Conservation (phyloP, 352 stramenopile genomes). For the Chrysophaeum taylorii region DNA sequence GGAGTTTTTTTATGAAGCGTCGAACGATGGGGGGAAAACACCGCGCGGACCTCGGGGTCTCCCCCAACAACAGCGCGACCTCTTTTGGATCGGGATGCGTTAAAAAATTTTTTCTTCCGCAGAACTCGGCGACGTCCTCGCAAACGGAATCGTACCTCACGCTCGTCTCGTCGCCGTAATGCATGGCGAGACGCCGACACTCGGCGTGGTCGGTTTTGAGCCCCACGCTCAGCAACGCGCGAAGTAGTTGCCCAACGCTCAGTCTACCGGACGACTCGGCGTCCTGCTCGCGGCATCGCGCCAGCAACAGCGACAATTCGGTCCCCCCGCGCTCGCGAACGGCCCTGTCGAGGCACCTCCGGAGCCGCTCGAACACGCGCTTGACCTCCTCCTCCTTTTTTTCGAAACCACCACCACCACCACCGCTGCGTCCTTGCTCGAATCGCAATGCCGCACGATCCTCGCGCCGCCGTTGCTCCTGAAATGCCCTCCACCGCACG, state of each 20-base stretch:
- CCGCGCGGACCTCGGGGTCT: background rate
- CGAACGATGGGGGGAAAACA: background rate
- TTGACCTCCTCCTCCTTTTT: background rate
- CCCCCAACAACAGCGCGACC: background rate
- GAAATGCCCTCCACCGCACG: background rate
- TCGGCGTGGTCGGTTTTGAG: background rate
- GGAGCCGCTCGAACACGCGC: background rate
- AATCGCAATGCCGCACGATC: background rate
- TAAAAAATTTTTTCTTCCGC: background rate
- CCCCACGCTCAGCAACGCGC: background rate
- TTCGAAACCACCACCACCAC: no score
- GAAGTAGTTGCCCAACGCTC: background rate
- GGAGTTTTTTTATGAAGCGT: conserved; percentile 2
- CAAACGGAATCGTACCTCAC: background rate
- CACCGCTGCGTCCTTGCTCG: no score
- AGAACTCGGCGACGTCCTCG: conserved; percentile 4
- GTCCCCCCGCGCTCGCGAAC: conserved; percentile 1
- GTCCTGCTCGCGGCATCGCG: background rate
- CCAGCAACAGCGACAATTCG: background rate
- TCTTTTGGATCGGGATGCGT: background rate
- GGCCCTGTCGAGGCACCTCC: background rate
- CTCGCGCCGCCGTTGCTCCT: conserved; percentile 7
- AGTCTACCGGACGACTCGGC: background rate
- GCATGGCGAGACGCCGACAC: background rate
- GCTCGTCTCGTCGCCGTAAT: background rate